phyloP scores from a whole-genome alignment of 2,329 filamentous ascomycete genomes.

The Trichoderma cornu-damae region DNA sequence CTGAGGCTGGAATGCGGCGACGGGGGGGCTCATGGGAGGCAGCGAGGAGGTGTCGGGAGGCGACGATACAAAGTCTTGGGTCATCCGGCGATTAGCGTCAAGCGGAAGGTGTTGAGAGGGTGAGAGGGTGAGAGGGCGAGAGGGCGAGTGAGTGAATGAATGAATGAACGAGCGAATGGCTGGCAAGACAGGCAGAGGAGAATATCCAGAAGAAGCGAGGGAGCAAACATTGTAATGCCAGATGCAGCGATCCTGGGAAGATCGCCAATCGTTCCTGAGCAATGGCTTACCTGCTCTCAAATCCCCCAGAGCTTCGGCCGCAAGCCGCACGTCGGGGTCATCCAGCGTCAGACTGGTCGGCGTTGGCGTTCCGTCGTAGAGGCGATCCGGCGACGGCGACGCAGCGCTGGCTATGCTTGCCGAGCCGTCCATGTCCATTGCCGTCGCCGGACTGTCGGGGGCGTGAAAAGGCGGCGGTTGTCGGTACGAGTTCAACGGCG shows the following conservation, averaged over 20 bases:
- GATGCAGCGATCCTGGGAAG: neutral
- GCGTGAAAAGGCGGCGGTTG: slow-evolving; percentile 30
- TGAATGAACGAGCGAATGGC: too few species aligned
- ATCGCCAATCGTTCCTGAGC: neutral
- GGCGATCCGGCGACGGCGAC: slow-evolving; percentile 38
- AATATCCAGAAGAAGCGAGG: neutral
- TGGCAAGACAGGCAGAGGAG: too few species aligned
- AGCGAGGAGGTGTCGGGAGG: slow-evolving; percentile 46
- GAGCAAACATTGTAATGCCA: too few species aligned
- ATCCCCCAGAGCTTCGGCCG: slow-evolving; percentile 71
- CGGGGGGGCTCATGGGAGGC: slow-evolving; percentile 37
- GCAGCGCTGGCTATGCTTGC: slow-evolving; percentile 39
- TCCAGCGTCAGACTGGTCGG: slow-evolving; percentile 52
- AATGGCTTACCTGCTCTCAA: slow-evolving; percentile 60
- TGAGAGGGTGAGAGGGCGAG: too few species aligned
- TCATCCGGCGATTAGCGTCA: neutral
- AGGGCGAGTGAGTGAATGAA: too few species aligned
- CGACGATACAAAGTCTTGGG: slow-evolving; percentile 62
- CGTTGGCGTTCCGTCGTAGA: slow-evolving; percentile 34
- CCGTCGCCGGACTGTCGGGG: slow-evolving; percentile 43
- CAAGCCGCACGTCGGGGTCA: slow-evolving; percentile 62
- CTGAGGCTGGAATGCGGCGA: slow-evolving; percentile 27
- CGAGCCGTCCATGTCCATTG: slow-evolving; percentile 46
- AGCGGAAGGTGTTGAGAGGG: too few species aligned
- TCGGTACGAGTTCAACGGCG: slow-evolving; percentile 39